Evolutionary conservation across 805 yeast species (phyloP), one percentile per base, ranked within the genome.

Genomic region (Candida coleopterorum): DNA sequence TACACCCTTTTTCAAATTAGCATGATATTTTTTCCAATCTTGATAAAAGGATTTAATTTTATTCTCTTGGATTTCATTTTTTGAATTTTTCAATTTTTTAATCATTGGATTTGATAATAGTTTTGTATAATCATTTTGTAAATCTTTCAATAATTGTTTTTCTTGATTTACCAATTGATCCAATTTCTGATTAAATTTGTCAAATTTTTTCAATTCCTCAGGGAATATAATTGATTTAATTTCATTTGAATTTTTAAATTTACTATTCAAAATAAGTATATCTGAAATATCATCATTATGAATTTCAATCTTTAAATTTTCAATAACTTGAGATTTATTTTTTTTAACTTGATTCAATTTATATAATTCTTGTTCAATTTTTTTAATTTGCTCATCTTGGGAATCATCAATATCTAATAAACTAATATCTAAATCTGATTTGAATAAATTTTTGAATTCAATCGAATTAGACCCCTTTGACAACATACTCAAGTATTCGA

Each of bases 261-360:
- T 77, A 42, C 68, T 62, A 52, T 85, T 81, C 45, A 81, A 64
- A 7, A 90, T 74, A 22, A 90, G 66, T 9, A 81, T 65, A 36
- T 81, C 79, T 0, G 95, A 81, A 34, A 88, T 86, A 53, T 90
- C 97, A 59, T 90, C 97, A 10, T 72, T 68, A 49, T 81, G 93
- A 23, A 85, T 79, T 32, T 74, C 74, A 6, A 66, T 70, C 51
- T 87, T 87, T 49, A 90, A 67, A 34, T 79, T 85, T 2, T 69
- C 69, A 24, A 85, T 64, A 2, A 81, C 69, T 25, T 76, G 67
- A 5, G 64, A 55, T 31, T 94, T 76, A 53, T 85, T 93, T 22
- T 72, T 64, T 47, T 78, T 78, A 40, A 87, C 53, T 29, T 74
- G 67, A 39, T 75, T 75, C 49, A 90, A 67, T 38, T 79, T 81